A percentile compares a stretch with the other conserved stretches of the same genome.
Evolutionary conservation across 2,329 filamentous ascomycete species (phyloP).

Genomic region (Fusarium illudens): DNA sequence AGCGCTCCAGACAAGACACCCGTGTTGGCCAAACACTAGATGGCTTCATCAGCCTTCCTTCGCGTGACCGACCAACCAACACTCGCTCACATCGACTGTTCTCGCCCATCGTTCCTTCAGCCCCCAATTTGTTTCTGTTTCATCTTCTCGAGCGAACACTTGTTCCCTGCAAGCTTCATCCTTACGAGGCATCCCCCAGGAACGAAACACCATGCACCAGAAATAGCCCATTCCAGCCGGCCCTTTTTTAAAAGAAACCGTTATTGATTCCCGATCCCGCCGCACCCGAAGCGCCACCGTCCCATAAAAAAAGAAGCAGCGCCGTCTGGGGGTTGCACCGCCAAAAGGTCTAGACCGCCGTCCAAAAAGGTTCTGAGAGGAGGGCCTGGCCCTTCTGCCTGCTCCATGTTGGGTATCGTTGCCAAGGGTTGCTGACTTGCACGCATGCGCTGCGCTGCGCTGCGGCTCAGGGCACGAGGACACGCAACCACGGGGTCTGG

Average conservation of each 20-base stretch:
- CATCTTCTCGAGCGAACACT: background rate
- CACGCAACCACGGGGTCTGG: constrained; percentile 24
- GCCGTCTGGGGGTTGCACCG: background rate
- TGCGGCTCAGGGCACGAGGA: constrained; percentile 39
- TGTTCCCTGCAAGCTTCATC: background rate
- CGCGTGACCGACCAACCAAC: background rate
- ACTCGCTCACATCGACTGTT: background rate
- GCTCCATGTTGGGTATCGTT: background rate
- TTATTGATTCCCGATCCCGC: constrained; percentile 19
- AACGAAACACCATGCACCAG: background rate
- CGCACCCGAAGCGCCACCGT: constrained; percentile 27
- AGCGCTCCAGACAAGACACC: background rate
- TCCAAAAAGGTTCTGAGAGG: background rate
- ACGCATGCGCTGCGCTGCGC: constrained; percentile 18
- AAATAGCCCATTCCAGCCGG: background rate
- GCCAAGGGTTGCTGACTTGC: constrained; percentile 13
- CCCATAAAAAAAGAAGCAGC: background rate
- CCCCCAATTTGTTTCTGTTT: background rate
- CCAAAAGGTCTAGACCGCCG: constrained; percentile 25
- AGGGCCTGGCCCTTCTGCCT: background rate
- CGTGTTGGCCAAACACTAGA: background rate
- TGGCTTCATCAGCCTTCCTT: background rate
- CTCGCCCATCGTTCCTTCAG: background rate
- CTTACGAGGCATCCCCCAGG: background rate
- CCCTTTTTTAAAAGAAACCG: constrained; percentile 9